Conservation (phyloP, 179 eudicot species). For the Silene noctiflora region DNA sequence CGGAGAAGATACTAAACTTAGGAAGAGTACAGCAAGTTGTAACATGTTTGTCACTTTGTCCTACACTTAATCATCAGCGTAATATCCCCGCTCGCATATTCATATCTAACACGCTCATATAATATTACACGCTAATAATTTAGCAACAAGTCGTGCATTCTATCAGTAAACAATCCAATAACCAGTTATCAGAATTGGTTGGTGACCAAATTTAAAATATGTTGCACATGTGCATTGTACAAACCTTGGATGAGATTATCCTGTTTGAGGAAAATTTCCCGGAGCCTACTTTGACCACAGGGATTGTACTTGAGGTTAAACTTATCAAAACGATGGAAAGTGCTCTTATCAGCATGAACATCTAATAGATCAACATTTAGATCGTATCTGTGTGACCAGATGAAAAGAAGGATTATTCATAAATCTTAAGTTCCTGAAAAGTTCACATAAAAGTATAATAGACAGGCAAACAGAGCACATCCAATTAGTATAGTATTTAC, state of each 20-base stretch:
- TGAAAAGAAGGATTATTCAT: conserved; percentile 11
- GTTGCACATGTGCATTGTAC: background rate
- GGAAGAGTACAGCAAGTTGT: background rate
- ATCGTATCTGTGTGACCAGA: conserved; percentile 61
- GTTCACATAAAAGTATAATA: conserved; percentile 11
- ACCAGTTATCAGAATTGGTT: background rate
- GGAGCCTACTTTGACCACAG: conserved; percentile 99
- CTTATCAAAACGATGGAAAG: conserved; percentile 99
- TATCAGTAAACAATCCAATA: conserved; percentile 6
- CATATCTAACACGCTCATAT: background rate
- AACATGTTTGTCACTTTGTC: background rate
- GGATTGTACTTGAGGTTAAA: conserved; percentile 99
- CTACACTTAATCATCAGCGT: background rate
- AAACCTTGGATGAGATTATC: conserved; percentile 99
- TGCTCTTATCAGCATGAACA: conserved; percentile 99
- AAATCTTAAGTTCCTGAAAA: background rate
- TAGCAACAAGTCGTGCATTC: background rate
- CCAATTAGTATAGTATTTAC: background rate
- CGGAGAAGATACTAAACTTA: conserved; percentile 1
- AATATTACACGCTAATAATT: background rate
- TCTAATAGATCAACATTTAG: conserved; percentile 95
- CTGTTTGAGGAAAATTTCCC: conserved; percentile 96
- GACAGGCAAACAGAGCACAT: background rate
- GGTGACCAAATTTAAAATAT: background rate
- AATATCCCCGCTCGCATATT: background rate